Percentiles rank a stretch among this genome's conserved stretches.
These are phyloP conservation scores for Mangifera indica DNA, from an alignment of 345 rosid species.

Conservation along the genomic window DNA sequence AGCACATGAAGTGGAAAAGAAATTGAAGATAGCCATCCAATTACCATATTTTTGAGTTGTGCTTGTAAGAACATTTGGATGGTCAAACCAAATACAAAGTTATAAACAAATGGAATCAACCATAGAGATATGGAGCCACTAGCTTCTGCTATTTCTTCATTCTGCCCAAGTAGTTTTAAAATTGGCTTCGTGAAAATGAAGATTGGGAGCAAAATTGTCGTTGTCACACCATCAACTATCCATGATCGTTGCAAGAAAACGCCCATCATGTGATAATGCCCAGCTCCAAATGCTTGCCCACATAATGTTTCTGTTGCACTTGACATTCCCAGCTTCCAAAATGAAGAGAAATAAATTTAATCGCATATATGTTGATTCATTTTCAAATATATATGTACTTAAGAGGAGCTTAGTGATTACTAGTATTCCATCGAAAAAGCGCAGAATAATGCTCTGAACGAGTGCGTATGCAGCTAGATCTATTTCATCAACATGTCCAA, in stretches of 20 bases:
- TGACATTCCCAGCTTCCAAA: constrained; percentile 51
- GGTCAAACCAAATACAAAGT: constrained; percentile 38
- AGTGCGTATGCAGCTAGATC: constrained; percentile 55
- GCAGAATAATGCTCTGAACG: constrained; percentile 37
- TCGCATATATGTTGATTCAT: no score
- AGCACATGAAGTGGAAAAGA: constrained; percentile 34
- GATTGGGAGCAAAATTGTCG: constrained; percentile 40
- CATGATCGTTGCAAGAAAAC: constrained; percentile 58
- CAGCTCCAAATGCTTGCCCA: constrained; percentile 64
- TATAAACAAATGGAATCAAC: constrained; percentile 51
- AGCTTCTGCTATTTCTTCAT: constrained; percentile 36
- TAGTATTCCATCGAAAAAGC: constrained; percentile 46
- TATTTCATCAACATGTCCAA: constrained; percentile 40
- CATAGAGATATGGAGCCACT: constrained; percentile 45
- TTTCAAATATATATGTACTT: no score
- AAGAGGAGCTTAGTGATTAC: constrained; percentile 15
- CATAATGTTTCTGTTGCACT: constrained; percentile 61
- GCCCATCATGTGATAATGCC: constrained; percentile 62
- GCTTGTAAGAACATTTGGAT: constrained; percentile 59
- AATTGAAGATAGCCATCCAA: constrained; percentile 39
- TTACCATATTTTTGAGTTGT: constrained; percentile 46
- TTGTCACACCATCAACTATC: constrained; percentile 36
- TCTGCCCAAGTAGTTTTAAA: constrained; percentile 42
- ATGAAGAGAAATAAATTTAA: background rate
- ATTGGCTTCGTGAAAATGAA: constrained; percentile 43